Percentiles rank a stretch among this genome's conserved stretches.
Conservation (phyloP, 352 stramenopile genomes). For the Lagenidium giganteum region DNA sequence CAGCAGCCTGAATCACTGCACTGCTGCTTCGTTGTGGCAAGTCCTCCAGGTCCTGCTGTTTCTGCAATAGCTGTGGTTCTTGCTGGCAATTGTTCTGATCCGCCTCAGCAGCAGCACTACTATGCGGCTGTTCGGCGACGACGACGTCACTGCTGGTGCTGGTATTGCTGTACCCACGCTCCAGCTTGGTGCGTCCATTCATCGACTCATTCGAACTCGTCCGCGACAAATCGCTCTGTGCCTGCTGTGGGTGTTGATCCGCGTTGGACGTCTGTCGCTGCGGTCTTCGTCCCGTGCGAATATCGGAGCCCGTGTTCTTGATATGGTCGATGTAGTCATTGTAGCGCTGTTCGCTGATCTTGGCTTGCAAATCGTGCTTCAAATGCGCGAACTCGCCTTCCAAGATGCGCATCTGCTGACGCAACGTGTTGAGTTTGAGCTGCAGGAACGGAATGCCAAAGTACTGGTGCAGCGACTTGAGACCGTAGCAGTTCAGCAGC, state of each 20-base stretch:
- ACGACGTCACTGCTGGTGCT: constrained; percentile 33
- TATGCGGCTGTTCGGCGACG: constrained; percentile 5
- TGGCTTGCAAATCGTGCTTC: constrained; percentile 69
- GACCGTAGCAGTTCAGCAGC: constrained; percentile 77
- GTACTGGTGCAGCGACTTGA: constrained; percentile 83
- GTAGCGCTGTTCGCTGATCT: constrained; percentile 71
- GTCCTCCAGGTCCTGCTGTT: constrained; percentile 39
- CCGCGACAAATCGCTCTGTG: constrained; percentile 1
- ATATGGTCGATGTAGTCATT: constrained; percentile 72
- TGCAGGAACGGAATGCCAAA: constrained; percentile 83
- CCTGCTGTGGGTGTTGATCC: constrained; percentile 1
- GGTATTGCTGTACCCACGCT: constrained; percentile 16
- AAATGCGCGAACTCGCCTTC: constrained; percentile 64
- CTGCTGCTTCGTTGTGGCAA: constrained; percentile 40
- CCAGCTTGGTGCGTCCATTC: neutral
- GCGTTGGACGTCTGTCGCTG: constrained; percentile 5
- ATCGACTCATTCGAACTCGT: constrained; percentile 3
- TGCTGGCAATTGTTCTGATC: neutral
- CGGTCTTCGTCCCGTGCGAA: constrained; percentile 50
- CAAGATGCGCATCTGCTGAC: constrained; percentile 69
- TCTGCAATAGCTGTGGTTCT: neutral
- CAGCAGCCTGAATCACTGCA: constrained; percentile 20
- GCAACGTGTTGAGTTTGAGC: constrained; percentile 70
- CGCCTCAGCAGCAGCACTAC: neutral
- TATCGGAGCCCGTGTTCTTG: constrained; percentile 59